Conservation (phyloP, 2,329 filamentous ascomycete genomes). For the Paracoccidioides brasiliensis region DNA sequence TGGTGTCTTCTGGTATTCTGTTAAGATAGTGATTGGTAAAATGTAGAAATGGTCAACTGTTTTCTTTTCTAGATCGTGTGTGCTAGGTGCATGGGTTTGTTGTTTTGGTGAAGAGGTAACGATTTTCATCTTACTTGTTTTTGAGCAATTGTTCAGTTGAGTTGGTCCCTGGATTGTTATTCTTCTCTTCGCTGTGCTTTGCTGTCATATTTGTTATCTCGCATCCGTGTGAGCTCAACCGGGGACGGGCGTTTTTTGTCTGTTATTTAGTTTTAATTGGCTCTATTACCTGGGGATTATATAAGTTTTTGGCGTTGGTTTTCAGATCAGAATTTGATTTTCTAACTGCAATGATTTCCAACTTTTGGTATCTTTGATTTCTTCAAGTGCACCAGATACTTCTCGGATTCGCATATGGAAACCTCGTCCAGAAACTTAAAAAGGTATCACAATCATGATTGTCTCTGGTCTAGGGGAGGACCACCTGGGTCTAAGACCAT, state of each 20-base stretch:
- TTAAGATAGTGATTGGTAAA: neutral
- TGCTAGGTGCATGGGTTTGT: neutral
- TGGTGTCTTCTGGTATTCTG: neutral
- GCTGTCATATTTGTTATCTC: neutral
- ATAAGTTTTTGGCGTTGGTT: neutral
- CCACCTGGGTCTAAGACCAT: too few species aligned
- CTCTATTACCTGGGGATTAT: neutral
- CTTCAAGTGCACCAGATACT: too few species aligned
- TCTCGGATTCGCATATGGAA: too few species aligned
- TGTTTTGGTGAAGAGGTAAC: neutral
- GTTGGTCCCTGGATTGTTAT: neutral
- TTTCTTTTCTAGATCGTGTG: neutral
- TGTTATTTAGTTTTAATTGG: neutral
- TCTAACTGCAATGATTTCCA: neutral
- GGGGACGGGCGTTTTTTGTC: neutral
- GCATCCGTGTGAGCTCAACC: neutral
- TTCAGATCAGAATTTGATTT: neutral
- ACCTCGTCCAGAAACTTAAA: too few species aligned
- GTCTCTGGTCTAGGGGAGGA: too few species aligned
- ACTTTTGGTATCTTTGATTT: too few species aligned
- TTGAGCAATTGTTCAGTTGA: neutral
- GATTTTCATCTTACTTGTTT: neutral
- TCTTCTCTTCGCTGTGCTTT: neutral
- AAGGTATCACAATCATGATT: too few species aligned
- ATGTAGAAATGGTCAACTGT: neutral